phyloP scores from a whole-genome alignment of 2,329 filamentous ascomycete species.

The Fusarium protoensiforme region DNA sequence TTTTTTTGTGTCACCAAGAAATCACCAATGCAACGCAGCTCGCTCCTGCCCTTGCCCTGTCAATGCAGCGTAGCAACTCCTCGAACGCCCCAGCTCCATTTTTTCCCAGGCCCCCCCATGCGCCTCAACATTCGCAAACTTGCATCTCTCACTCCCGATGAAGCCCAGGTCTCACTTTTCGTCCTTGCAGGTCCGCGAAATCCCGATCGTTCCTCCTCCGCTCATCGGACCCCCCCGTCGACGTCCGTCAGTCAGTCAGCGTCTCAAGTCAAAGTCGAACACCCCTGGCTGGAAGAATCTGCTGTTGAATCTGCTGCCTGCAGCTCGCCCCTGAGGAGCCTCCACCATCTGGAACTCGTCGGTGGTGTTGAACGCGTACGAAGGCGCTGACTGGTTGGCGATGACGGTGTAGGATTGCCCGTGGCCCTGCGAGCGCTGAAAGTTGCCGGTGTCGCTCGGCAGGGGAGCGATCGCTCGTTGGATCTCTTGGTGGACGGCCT shows the following conservation, averaged over 20 bases:
- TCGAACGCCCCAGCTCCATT: slow-evolving; percentile 9
- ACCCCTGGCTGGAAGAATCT: not conserved
- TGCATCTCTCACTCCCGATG: not conserved
- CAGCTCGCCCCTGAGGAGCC: not conserved
- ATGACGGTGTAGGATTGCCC: not conserved
- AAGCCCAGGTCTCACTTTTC: not conserved
- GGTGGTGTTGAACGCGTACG: not conserved
- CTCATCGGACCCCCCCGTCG: not conserved
- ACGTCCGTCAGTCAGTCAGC: not conserved
- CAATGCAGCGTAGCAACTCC: not conserved
- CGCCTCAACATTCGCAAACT: not conserved
- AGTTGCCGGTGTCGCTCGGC: not conserved
- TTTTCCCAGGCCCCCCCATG: not conserved
- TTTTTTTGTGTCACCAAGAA: not conserved
- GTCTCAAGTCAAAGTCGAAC: not conserved
- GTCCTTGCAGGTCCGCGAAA: not conserved
- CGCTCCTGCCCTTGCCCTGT: not conserved
- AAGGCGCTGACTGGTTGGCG: not conserved
- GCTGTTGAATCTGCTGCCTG: not conserved
- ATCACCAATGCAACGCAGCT: not conserved
- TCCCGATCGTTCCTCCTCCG: not conserved
- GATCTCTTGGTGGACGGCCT: not conserved
- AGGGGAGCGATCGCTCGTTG: not conserved
- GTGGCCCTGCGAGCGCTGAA: not conserved
- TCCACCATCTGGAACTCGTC: not conserved